phyloP scores from a whole-genome alignment of 208 protist genomes.

The Sergeia podlipaevii region DNA sequence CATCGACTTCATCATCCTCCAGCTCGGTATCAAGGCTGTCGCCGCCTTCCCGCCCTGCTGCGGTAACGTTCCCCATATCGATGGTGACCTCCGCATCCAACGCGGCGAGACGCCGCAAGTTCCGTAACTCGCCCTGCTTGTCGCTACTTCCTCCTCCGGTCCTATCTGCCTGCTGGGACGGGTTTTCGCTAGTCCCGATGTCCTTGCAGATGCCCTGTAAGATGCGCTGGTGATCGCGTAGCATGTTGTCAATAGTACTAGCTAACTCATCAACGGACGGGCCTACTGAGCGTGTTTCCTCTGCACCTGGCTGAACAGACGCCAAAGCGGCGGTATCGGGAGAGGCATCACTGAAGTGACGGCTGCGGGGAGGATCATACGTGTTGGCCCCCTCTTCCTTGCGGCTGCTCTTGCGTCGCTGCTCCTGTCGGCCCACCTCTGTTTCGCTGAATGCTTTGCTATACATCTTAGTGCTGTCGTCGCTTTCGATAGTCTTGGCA shows the following conservation, averaged over 20 bases:
- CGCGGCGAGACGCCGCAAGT: constrained; percentile 6
- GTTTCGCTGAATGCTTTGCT: neutral
- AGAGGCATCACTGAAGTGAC: neutral
- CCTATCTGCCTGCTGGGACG: neutral
- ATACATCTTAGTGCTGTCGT: neutral
- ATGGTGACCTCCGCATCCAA: neutral
- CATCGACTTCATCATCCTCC: constrained; percentile 36
- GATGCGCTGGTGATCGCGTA: constrained; percentile 61
- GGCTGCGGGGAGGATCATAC: neutral
- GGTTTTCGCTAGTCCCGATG: neutral
- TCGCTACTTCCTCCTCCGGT: neutral
- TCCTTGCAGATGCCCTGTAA: constrained; percentile 50
- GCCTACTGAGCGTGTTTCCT: constrained; percentile 1
- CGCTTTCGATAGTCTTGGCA: neutral
- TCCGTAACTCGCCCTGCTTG: constrained; percentile 2
- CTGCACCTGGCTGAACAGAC: neutral
- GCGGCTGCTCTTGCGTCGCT: too few species aligned
- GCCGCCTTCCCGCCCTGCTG: neutral
- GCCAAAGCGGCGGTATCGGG: neutral
- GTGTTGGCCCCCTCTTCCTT: too few species aligned
- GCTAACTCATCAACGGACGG: constrained; percentile 38
- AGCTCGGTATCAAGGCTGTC: neutral
- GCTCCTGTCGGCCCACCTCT: neutral
- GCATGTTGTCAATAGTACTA: constrained; percentile 58
- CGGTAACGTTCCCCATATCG: constrained; percentile 9